phyloP scores from a whole-genome alignment of 768 basidiomycete genomes.

The Neoboletus brunneissimus region DNA sequence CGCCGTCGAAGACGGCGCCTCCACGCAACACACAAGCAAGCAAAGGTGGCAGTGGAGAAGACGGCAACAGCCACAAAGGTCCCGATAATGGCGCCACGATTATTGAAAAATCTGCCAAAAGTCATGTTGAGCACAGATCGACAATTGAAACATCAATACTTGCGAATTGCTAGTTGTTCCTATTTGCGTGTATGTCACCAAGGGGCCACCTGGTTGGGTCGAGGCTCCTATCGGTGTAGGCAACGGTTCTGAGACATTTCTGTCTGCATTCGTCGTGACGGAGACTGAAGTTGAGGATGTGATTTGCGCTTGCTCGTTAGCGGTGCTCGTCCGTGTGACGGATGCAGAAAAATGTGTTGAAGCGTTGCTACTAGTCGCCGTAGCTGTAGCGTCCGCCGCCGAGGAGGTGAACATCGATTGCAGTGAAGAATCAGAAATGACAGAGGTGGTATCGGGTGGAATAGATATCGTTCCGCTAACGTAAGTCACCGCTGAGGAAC shows the following conservation, averaged over 20 bases:
- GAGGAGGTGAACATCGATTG: neutral
- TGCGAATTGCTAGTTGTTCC: slow-evolving; percentile 26
- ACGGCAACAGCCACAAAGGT: slow-evolving; percentile 72
- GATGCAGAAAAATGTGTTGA: neutral
- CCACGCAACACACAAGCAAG: slow-evolving; percentile 39
- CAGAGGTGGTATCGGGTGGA: neutral
- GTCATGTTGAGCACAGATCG: neutral
- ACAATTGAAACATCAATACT: slow-evolving; percentile 9
- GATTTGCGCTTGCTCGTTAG: slow-evolving; percentile 37
- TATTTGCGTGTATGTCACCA: slow-evolving; percentile 47
- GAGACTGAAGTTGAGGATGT: slow-evolving; percentile 39
- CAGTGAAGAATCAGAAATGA: neutral
- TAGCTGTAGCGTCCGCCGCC: neutral
- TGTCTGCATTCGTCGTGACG: slow-evolving; percentile 38
- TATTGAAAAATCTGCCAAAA: slow-evolving; percentile 53
- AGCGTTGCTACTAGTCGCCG: neutral
- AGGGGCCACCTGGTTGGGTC: slow-evolving; percentile 42
- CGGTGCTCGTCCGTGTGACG: slow-evolving; percentile 38
- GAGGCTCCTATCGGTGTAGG: slow-evolving; percentile 48
- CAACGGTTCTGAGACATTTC: slow-evolving; percentile 39
- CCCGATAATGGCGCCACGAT: slow-evolving; percentile 68
- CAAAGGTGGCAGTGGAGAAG: slow-evolving; percentile 43
- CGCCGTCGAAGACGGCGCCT: slow-evolving; percentile 30
- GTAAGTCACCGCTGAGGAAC: neutral
- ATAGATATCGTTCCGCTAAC: neutral